Conservation (phyloP, 768 basidiomycete species). For the Paxillus rubicundulus region DNA sequence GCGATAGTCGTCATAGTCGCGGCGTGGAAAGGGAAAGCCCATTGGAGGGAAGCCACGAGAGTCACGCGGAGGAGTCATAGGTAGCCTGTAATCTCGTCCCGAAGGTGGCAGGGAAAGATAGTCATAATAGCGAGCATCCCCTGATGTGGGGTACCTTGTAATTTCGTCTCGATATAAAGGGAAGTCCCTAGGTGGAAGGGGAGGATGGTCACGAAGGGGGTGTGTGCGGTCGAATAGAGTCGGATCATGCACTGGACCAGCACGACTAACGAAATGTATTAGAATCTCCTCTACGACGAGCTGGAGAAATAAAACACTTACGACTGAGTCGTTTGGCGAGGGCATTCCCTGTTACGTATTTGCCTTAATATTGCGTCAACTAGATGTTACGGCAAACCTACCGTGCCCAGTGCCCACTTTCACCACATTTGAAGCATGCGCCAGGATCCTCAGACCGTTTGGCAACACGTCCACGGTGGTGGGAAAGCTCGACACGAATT, state of each 20-base stretch:
- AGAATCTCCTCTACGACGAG: background rate
- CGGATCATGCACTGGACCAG: conserved; percentile 45
- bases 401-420: conserved; percentile 89
- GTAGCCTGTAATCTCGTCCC: conserved; percentile 58
- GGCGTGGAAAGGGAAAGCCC: conserved; percentile 43
- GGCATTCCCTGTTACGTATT: conserved; percentile 61
- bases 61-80: conserved; percentile 61
- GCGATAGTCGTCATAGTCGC: conserved; percentile 73
- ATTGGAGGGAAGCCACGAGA: conserved; percentile 61
- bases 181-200: conserved; percentile 38
- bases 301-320: conserved; percentile 35
- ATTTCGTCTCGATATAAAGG: conserved; percentile 56
- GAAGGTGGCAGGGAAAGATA: conserved; percentile 39
- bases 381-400: conserved; percentile 30
- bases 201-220: conserved; percentile 48
- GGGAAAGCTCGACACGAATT: conserved; percentile 84
- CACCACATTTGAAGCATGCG: conserved; percentile 85
- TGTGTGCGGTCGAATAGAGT: conserved; percentile 60
- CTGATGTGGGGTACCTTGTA: conserved; percentile 40
- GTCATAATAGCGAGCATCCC: conserved; percentile 61
- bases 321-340: conserved; percentile 48
- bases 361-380: conserved; percentile 1
- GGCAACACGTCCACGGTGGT: conserved; percentile 76
- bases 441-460: conserved; percentile 85
- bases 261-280: conserved; percentile 29